Evolutionary conservation across 306 rosid species (phyloP).

Genomic region (Chamaecrista fasciculata): DNA sequence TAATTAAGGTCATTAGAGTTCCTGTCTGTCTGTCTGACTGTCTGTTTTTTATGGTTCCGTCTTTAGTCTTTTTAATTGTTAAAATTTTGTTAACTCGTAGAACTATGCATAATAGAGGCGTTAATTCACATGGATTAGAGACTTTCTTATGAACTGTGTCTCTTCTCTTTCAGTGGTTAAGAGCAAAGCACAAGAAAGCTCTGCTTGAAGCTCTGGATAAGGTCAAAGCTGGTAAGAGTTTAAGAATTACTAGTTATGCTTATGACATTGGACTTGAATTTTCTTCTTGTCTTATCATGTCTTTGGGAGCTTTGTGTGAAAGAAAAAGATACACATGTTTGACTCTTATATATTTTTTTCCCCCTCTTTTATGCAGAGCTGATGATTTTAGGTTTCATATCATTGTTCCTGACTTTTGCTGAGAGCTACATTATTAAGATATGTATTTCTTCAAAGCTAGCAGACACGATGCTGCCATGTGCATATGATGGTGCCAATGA

Average conservation of each 20-base stretch:
- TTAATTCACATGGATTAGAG: neutral
- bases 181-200: conserved; percentile 46
- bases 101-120: neutral
- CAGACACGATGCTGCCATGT: conserved; percentile 82
- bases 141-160: neutral
- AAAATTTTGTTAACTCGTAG: neutral
- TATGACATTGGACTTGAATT: neutral
- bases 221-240: conserved; percentile 73
- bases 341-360: neutral
- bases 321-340: neutral
- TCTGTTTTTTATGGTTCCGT: too few relatives aligned
- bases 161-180: conserved; percentile 33
- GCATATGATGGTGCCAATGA: neutral
- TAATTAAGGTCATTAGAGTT: neutral
- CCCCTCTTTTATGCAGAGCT: conserved; percentile 57
- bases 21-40: too few relatives aligned
- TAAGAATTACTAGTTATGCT: conserved; percentile 13
- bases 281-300: neutral
- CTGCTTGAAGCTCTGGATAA: conserved; percentile 87
- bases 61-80: too few relatives aligned
- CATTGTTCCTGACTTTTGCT: conserved; percentile 79
- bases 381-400: conserved; percentile 96
- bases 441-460: conserved; percentile 57
- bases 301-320: conserved; percentile 2
- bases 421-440: conserved; percentile 72